Percentiles rank a stretch among this genome's conserved stretches.
phyloP scores from a whole-genome alignment of 148 eudicot species.

The Polygonum aviculare region DNA sequence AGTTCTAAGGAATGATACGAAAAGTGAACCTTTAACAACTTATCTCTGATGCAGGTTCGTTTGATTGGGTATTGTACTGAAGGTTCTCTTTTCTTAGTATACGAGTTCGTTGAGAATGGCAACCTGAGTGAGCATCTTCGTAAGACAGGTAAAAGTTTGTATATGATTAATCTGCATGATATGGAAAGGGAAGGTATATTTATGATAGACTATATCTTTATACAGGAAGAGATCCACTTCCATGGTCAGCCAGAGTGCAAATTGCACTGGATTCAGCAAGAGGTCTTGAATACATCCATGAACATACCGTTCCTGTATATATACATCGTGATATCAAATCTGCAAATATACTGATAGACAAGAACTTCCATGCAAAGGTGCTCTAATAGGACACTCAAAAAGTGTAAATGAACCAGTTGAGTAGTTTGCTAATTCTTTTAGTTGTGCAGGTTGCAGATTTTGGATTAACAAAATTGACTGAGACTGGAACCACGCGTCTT shows the following conservation, averaged over 20 bases:
- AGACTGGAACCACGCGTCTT: constrained; percentile 75
- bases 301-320: constrained; percentile 87
- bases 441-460: constrained; percentile 86
- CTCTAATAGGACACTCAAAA: not conserved
- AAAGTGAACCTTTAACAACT: not conserved
- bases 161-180: not conserved
- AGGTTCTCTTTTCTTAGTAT: constrained; percentile 73
- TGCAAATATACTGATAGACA: constrained; percentile 84
- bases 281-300: constrained; percentile 97
- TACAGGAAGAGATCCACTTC: constrained; percentile 47
- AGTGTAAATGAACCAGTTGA: not conserved
- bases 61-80: constrained; percentile 84
- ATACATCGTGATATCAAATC: constrained; percentile 94
- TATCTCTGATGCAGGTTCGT: constrained; percentile 47
- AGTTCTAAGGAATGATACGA: not conserved
- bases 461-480: constrained; percentile 80
- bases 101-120: constrained; percentile 80
- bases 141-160: constrained; percentile 42
- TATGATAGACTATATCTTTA: constrained; percentile 1
- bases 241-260: constrained; percentile 88
- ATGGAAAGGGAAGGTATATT: not conserved
- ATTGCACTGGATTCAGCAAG: constrained; percentile 96
- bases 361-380: constrained; percentile 77
- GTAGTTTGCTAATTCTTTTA: not conserved
- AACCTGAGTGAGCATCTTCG: constrained; percentile 72